Base-by-base conservation (phyloP, 2,329 filamentous ascomycete genomes). In the Hypomyces rosellus region DNA sequence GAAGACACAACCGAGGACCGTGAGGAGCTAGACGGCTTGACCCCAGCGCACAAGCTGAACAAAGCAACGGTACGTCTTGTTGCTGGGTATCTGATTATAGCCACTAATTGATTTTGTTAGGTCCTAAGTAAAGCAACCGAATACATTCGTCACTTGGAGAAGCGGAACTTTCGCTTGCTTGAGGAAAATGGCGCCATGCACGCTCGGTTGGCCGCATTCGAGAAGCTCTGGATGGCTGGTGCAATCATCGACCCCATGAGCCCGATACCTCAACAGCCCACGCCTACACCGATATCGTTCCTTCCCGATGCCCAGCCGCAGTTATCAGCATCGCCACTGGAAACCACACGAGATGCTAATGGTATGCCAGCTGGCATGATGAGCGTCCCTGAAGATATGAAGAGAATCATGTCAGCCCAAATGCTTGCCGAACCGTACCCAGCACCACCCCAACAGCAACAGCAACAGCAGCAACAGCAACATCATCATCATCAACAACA, bases 111-210 rank as follows among this genome's bases (percentile, higher is more conserved):
- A 14, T 16, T 7, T 43, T 41, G n/a, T n/a, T 55, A 82, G 78
- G 79, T 97, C 46, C 72, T 97, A 40, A 91, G 89, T 57, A 97
- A 97, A 68, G 92, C 92, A 2, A 96, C 92, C 5, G 92, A 97
- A 65, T 97, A 97, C 60, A 97, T 97, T 57, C 82, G 85, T 36
- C 91, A 97, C 69, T 73, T 97, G 2, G 92, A 97, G 68, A 95
- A 95, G 71, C 84, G 90, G 12, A 95, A 95, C 61, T 87, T 84
- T 57, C 82, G 87, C 5, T 73, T 96, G 9, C 74, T 84, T 47
- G 89, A 95, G 42, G 90, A 97, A 65, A 91, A 96, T 62, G 77
- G 73, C 30, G 80, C 80, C 13, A 81, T 96, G 71, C 91, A 92
- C 66, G 82, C 83, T 42, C 82, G 89, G 30, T 80, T 96, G 36